Evolutionary conservation across 1,139 yeast genomes (phyloP).

Genomic region (Candida pseudocylindracea): DNA sequence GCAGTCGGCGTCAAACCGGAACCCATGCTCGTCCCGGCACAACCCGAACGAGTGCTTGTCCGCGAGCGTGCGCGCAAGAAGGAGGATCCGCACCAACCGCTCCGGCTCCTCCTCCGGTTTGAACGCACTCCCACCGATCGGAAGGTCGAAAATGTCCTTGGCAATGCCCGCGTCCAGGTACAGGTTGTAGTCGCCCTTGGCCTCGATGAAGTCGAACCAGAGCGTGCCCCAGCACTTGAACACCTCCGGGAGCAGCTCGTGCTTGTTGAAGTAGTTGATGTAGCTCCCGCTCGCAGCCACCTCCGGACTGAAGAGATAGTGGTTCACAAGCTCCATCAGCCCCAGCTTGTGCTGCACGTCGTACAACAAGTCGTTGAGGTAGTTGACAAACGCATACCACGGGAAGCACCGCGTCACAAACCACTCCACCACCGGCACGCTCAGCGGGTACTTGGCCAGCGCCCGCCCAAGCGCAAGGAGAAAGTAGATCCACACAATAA

Average conservation of each 20-base stretch:
- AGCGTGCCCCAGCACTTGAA: constrained; percentile 76
- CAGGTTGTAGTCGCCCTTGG: constrained; percentile 27
- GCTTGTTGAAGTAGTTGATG: constrained; percentile 20
- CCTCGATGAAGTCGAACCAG: constrained; percentile 41
- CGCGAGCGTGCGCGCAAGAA: constrained; percentile 26
- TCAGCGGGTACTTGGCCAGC: constrained; percentile 19
- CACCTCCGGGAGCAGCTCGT: constrained; percentile 48
- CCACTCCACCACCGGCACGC: constrained; percentile 27
- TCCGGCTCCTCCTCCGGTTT: constrained; percentile 15
- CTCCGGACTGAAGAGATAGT: too few relatives aligned
- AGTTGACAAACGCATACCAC: constrained; percentile 40
- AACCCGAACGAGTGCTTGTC: constrained; percentile 32
- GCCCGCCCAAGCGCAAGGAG: constrained; percentile 40
- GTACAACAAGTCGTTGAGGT: constrained; percentile 26
- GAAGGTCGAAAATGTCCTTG: constrained; percentile 36
- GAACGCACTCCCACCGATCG: constrained; percentile 34
- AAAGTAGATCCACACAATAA: constrained; percentile 51
- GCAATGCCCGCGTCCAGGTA: constrained; percentile 33
- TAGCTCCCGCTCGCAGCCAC: constrained; percentile 7
- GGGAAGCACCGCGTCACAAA: constrained; percentile 35
- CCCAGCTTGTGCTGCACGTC: too few relatives aligned
- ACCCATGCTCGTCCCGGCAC: constrained; percentile 18
- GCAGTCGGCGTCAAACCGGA: constrained; percentile 14
- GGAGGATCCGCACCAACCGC: constrained; percentile 24
- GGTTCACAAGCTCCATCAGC: too few relatives aligned